Conservation (phyloP, 179 eudicot species). For the Drosera spatulata region DNA sequence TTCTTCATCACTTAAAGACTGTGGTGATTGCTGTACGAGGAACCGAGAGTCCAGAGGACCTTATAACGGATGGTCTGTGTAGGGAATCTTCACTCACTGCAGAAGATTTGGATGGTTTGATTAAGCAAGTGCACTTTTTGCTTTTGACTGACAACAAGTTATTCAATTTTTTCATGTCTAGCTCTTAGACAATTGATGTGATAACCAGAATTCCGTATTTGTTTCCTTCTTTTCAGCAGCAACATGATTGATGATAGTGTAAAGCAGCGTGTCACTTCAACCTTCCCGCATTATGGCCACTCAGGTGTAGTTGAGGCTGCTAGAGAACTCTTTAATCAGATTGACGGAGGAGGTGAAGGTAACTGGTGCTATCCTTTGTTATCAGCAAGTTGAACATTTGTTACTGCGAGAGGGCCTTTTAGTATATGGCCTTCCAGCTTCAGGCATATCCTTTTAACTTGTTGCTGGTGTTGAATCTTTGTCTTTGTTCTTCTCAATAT, state of each 20-base stretch:
- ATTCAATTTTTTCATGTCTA: no score
- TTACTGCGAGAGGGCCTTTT: neutral
- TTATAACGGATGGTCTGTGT: conserved; percentile 69
- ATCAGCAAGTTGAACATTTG: no score
- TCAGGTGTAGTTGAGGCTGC: conserved; percentile 75
- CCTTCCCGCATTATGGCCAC: conserved; percentile 65
- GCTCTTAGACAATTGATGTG: no score
- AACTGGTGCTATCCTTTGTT: neutral
- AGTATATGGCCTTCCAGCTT: neutral
- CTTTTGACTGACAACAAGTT: no score
- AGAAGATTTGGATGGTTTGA: conserved; percentile 57
- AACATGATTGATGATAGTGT: conserved; percentile 19
- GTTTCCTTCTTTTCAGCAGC: conserved; percentile 22
- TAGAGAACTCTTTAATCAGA: conserved; percentile 56
- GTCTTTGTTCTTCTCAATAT: no score
- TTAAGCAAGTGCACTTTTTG: conserved; percentile 30
- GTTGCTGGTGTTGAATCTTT: no score
- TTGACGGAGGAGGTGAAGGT: conserved; percentile 44
- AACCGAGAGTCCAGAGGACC: conserved; percentile 85
- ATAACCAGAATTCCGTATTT: no score
- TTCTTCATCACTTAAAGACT: conserved; percentile 43
- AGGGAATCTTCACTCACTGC: conserved; percentile 52
- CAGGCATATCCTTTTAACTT: no score
- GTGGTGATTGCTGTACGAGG: conserved; percentile 68
- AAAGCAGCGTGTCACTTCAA: conserved; percentile 29